Conservation (phyloP, 129 eudicot species). For the Scalesia atractyloides region DNA sequence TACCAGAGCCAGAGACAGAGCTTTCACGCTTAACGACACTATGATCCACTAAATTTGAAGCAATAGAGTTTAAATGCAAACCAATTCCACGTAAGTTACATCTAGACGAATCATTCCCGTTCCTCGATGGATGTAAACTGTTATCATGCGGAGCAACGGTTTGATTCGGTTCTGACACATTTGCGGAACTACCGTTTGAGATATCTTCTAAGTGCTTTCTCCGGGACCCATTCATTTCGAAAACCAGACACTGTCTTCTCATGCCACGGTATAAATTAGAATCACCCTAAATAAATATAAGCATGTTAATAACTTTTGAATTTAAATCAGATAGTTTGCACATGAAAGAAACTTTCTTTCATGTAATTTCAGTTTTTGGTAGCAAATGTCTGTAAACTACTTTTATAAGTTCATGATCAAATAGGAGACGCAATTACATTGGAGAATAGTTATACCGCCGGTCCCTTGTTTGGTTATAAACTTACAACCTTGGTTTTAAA, state of each 20-base stretch:
- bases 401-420: background rate
- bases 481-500: background rate
- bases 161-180: constrained; percentile 40
- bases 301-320: background rate
- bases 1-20: constrained; percentile 45
- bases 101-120: constrained; percentile 56
- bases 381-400: background rate
- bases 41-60: constrained; percentile 57
- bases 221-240: constrained; percentile 75
- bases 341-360: background rate
- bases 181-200: constrained; percentile 39
- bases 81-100: constrained; percentile 76
- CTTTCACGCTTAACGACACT: constrained; percentile 54
- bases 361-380: background rate
- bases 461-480: background rate
- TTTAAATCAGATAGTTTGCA: background rate
- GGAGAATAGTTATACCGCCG: background rate
- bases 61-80: constrained; percentile 79
- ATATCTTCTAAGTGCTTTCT: constrained; percentile 50
- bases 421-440: background rate
- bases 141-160: constrained; percentile 23
- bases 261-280: constrained; percentile 64
- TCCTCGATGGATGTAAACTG: constrained; percentile 34
- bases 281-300: constrained; percentile 37
- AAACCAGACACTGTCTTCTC: constrained; percentile 84